Base-by-base conservation (phyloP, 78 protist genomes). In the Dictyostelium brefeldianum region DNA sequence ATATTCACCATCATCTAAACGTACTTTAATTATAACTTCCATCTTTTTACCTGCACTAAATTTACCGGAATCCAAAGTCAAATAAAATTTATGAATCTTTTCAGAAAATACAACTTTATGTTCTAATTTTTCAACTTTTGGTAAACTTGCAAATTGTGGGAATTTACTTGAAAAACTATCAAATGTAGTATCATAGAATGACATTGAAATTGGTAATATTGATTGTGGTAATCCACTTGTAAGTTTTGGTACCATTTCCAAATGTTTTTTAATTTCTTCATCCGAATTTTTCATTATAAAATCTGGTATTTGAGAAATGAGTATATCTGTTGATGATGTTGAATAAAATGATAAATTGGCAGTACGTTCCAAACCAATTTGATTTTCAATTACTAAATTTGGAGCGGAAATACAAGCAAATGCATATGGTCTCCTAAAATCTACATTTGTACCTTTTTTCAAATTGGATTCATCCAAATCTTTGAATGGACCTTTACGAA, bases 401-500 rank as follows among this genome's bases (percentile, higher is more conserved):
- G 79, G 79, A 20, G 31, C 31, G 3, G 81, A 50, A 5, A 50
- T 73, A 12, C 54, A 27, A 7, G 64, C 84, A 51, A 57, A 77
- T 46, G 59, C 93, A 77, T 47, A 87, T 12, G 85, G 85, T 62
- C 93, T 80, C 48, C 93, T 56, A 48, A 87, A 77, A 51, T 75
- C 81, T 18, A 50, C 17, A n/a, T 43, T 48, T 50, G 41, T 50
- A 27, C 81, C 82, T 59, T 71, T 71, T 51, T 84, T 84, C 5
- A 50, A 65, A 0, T 64, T 53, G 22, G 36, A 15, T 50, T 74
- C 81, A 36, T 65, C 78, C 9, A 50, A 25, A 50, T 87, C 93
- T 36, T 87, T 87, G 29, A 87, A 59, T 15, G 93, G 29, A 47
- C 93, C 93, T 27, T 80, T 57, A 77, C 93, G 83, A 46, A 87